Evolutionary conservation across 2,329 filamentous ascomycete genomes (phyloP).

Genomic region (Botryotinia narcissicola): DNA sequence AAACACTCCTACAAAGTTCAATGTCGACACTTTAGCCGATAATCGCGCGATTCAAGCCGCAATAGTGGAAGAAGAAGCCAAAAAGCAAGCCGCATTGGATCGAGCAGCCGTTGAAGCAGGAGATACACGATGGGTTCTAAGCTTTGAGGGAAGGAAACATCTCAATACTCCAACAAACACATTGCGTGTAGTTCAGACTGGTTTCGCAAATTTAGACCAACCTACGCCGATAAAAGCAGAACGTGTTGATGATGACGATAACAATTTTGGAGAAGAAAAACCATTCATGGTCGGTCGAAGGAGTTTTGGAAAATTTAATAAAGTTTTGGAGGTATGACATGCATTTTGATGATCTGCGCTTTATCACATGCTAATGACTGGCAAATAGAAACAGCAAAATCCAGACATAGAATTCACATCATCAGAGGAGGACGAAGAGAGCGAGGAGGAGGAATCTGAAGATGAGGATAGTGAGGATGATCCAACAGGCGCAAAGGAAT

Average conservation of each 20-base stretch:
- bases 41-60: conserved; percentile 61
- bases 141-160: conserved; percentile 46
- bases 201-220: conserved; percentile 52
- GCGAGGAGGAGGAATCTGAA: conserved; percentile 30
- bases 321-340: conserved; percentile 38
- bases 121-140: conserved; percentile 75
- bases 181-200: conserved; percentile 60
- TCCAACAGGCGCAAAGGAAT: conserved; percentile 45
- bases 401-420: conserved; percentile 39
- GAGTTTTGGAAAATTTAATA: conserved; percentile 51
- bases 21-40: conserved; percentile 50
- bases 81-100: conserved; percentile 59
- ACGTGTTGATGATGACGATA: conserved; percentile 33
- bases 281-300: conserved; percentile 43
- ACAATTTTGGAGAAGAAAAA: conserved; percentile 34
- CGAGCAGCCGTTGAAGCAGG: conserved; percentile 60
- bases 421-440: conserved; percentile 36
- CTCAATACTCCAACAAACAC: conserved; percentile 37
- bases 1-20: conserved; percentile 40
- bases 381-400: conserved; percentile 42
- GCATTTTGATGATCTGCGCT: background rate
- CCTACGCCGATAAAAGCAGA: conserved; percentile 24
- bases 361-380: conserved; percentile 20
- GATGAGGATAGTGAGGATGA: conserved; percentile 34
- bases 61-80: conserved; percentile 64